phyloP scores from a whole-genome alignment of 495 filamentous ascomycete species.

The Penicillium antarcticum region DNA sequence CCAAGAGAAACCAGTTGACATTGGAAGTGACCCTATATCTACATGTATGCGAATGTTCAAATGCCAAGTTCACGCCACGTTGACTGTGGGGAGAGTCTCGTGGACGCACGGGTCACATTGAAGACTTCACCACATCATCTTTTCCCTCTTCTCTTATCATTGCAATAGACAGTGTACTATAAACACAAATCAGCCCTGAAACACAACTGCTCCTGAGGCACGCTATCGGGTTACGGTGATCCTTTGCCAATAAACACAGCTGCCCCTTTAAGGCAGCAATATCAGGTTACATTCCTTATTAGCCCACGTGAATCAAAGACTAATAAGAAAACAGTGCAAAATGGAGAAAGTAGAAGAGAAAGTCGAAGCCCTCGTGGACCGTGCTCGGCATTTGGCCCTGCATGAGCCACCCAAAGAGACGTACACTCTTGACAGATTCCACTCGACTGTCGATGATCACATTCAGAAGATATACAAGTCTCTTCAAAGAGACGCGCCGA shows the following conservation, averaged over 20 bases:
- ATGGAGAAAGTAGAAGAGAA: conserved; percentile 21
- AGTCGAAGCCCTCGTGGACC: conserved; percentile 19
- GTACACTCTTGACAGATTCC: conserved; percentile 21
- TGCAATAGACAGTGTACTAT: neutral
- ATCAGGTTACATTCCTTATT: neutral
- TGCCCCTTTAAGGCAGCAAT: neutral
- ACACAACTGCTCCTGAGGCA: neutral
- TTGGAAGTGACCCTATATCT: neutral
- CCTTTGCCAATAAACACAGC: neutral
- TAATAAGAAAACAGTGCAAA: neutral
- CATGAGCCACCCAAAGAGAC: conserved; percentile 1
- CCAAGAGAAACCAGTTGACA: neutral
- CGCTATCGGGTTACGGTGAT: neutral
- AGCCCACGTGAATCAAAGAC: neutral
- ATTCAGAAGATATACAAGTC: conserved; percentile 33
- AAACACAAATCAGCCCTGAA: neutral
- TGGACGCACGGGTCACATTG: conserved; percentile 4
- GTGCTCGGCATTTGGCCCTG: conserved; percentile 17
- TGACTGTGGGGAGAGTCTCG: conserved; percentile 1
- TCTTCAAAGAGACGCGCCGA: conserved; percentile 8
- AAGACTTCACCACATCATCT: neutral
- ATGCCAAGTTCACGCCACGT: conserved; percentile 8
- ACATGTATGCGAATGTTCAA: neutral
- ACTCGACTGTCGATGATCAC: conserved; percentile 25
- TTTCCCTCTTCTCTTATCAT: neutral